Evolutionary conservation across 2,329 filamentous ascomycete species (phyloP).

Genomic region (Plenodomus lindquistii): DNA sequence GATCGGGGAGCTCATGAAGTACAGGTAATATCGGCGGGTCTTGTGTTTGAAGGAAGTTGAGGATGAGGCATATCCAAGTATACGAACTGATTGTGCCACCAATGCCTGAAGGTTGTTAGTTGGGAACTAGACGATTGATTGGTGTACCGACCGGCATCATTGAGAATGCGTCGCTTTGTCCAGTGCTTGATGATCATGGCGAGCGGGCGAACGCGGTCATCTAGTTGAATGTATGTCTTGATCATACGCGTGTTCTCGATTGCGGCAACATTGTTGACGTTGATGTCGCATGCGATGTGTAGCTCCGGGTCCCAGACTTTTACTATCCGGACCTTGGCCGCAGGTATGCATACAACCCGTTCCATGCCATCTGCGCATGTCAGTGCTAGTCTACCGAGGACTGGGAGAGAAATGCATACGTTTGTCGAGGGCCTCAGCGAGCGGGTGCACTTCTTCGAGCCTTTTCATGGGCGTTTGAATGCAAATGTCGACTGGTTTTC

Average conservation of each 20-base stretch:
- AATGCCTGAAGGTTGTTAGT: slow-evolving; percentile 62
- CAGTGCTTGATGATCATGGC: slow-evolving; percentile 98
- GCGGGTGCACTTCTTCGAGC: slow-evolving; percentile 85
- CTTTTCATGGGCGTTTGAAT: slow-evolving; percentile 90
- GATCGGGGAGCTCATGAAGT: slow-evolving; percentile 73
- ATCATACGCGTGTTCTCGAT: slow-evolving; percentile 98
- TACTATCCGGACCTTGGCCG: slow-evolving; percentile 96
- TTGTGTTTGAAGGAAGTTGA: slow-evolving; percentile 91
- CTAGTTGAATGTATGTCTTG: slow-evolving; percentile 91
- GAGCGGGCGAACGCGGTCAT: slow-evolving; percentile 84
- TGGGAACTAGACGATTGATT: slow-evolving; percentile 8
- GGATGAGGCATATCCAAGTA: slow-evolving; percentile 98
- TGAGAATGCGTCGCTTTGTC: slow-evolving; percentile 89
- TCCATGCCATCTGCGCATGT: slow-evolving; percentile 81
- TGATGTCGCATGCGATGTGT: slow-evolving; percentile 91
- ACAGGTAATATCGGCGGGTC: slow-evolving; percentile 82
- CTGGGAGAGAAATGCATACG: slow-evolving; percentile 61
- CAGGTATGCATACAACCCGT: slow-evolving; percentile 90
- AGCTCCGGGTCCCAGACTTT: slow-evolving; percentile 98
- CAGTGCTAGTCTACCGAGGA: slow-evolving; percentile 32
- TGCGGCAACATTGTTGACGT: slow-evolving; percentile 95
- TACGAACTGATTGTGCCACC: slow-evolving; percentile 94
- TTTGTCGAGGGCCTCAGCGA: slow-evolving; percentile 82
- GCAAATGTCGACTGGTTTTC: slow-evolving; percentile 82
- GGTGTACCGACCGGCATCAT: slow-evolving; percentile 85